These are phyloP conservation scores for Cutaneotrichosporon arboriforme DNA, from an alignment of 1,284 basidiomycete genomes.

Conservation along the genomic window DNA sequence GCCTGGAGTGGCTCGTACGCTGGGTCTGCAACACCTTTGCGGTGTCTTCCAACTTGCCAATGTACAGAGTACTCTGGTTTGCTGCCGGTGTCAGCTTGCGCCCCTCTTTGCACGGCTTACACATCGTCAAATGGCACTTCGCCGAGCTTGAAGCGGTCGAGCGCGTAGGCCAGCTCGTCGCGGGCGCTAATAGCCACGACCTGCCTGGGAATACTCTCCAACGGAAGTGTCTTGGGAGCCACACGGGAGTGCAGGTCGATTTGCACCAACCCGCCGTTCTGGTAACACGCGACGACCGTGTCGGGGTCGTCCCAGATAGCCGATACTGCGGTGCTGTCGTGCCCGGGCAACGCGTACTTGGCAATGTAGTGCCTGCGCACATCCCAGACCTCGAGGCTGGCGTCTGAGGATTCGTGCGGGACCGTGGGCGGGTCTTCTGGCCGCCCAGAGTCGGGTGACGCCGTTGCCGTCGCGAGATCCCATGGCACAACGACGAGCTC, in stretches of 20 bases:
- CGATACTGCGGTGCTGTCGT: slow-evolving; percentile 51
- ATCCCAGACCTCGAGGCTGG: slow-evolving; percentile 75
- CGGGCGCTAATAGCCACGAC: slow-evolving; percentile 64
- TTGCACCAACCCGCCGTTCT: slow-evolving; percentile 72
- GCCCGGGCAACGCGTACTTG: slow-evolving; percentile 62
- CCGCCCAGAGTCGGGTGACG: slow-evolving; percentile 6
- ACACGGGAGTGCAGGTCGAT: slow-evolving; percentile 55
- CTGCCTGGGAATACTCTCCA: slow-evolving; percentile 65
- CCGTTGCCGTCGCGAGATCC: slow-evolving; percentile 12
- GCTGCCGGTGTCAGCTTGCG: slow-evolving; percentile 39
- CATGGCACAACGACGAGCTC: slow-evolving; percentile 58
- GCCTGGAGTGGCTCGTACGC: slow-evolving; percentile 42
- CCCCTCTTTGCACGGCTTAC: slow-evolving; percentile 50
- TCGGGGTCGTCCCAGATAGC: slow-evolving; percentile 64
- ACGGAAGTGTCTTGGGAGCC: slow-evolving; percentile 42
- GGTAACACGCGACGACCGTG: slow-evolving; percentile 68
- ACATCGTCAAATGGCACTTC: slow-evolving; percentile 80
- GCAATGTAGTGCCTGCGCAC: slow-evolving; percentile 72
- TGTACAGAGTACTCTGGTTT: slow-evolving; percentile 52
- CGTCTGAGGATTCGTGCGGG: slow-evolving; percentile 31
- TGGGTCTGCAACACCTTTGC: slow-evolving; percentile 41
- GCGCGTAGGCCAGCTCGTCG: slow-evolving; percentile 65
- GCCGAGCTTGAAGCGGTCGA: slow-evolving; percentile 57
- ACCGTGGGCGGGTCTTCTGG: slow-evolving; percentile 10
- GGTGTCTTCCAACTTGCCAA: slow-evolving; percentile 37